A percentile compares a stretch with the other conserved stretches of the same genome.
These are phyloP conservation scores for Neurospora tetrasperma DNA, from an alignment of 495 filamentous ascomycete species.

Conservation along the genomic window DNA sequence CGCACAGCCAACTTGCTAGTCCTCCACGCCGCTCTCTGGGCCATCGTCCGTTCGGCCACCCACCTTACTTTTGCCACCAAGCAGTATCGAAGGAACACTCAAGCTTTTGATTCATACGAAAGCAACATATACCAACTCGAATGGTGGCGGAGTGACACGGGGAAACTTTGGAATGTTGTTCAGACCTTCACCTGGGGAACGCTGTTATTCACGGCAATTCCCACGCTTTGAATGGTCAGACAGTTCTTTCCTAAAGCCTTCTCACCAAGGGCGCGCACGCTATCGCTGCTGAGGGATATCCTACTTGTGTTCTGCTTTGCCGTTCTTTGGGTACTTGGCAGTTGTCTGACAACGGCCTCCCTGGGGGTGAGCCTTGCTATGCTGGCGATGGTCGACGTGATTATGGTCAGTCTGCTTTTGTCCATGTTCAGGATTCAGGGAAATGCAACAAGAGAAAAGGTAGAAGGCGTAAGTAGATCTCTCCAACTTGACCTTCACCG, in stretches of 20 bases:
- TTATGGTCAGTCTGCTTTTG: neutral
- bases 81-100: no score
- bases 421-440: neutral
- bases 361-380: neutral
- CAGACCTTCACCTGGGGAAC: neutral
- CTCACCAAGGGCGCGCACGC: neutral
- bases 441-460: neutral
- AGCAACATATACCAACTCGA: no score
- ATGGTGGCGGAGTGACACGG: no score
- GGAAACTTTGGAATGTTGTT: accelerated
- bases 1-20: neutral
- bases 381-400: neutral
- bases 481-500: neutral
- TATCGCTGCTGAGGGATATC: neutral
- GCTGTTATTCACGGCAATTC: neutral
- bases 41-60: neutral
- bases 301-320: neutral
- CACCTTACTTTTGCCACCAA: neutral
- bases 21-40: neutral
- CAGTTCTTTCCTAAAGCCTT: neutral
- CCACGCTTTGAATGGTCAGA: neutral
- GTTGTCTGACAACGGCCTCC: neutral
- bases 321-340: neutral
- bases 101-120: no score
- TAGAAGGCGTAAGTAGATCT: neutral